Base-by-base conservation (phyloP, 352 stramenopile genomes). In the Pythium folliculosum region DNA sequence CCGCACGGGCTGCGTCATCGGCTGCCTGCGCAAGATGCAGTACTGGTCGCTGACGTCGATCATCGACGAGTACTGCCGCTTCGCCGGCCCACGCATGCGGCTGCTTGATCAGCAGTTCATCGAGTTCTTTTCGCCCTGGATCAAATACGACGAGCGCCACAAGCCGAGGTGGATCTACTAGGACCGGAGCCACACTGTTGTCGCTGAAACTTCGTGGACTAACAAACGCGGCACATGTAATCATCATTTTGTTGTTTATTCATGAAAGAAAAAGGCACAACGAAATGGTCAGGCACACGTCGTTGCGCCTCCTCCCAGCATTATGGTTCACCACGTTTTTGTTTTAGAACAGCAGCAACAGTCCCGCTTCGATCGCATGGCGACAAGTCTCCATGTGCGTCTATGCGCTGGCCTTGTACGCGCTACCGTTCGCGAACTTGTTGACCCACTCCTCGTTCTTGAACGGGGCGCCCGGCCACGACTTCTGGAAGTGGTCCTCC, bases 381-480 rank as follows among this genome's bases (percentile, higher is more conserved):
- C 35, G 55, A 17, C 63, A 55, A 14, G 13, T 40, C 9, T 47
- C 40, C 21, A 51, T 45, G 4, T 19, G 44, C 44, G 40, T 72
- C 78, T 84, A 90, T 58, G 77, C 82, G 30, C 68, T 81, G 37
- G 84, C 81, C 72, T 92, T 91, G 82, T 98, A 98, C 40, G 85
- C 82, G 73, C 92, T 91, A 55, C 94, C 93, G 70, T 95, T 94
- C 52, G 89, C 85, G 72, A 98, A 96, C 82, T 98, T 90, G 49
- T 95, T 78, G 51, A 97, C 84, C 96, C 97, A 99, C 23, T 98
- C 88, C 60, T 91, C 74, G 84, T 99, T 99, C 69, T 95, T 85
- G 72, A 99, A 98, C 19, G 89, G 85, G 55, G 96, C 90, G 64
- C 97, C 97, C 54, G 91, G 95, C 97, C 97, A 99, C 49, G 96